A percentile compares a stretch with the other conserved stretches of the same genome.
These are phyloP conservation scores for Dendrostoma leiphaemia DNA, from an alignment of 2,329 filamentous ascomycete genomes.

Conservation along the genomic window DNA sequence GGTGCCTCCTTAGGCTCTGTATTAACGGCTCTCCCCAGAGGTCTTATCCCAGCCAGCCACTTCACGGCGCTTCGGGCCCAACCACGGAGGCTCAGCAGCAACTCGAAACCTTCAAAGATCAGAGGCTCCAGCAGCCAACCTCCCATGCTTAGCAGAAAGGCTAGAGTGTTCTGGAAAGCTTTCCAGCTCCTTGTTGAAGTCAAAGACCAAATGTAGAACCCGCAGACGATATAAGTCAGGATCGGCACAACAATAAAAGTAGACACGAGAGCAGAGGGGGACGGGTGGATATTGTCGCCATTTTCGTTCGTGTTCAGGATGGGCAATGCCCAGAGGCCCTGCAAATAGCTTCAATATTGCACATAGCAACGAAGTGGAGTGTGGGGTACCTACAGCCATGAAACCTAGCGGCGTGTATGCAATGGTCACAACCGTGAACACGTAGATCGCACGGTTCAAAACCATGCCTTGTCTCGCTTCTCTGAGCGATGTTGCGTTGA, in stretches of 20 bases:
- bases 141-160: no score
- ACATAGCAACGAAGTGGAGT: not conserved
- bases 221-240: conserved; percentile 96
- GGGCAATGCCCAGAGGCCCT: conserved; percentile 54
- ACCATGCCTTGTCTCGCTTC: conserved; percentile 26
- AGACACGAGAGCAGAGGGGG: conserved; percentile 86
- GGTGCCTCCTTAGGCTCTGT: no score
- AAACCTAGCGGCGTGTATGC: not conserved
- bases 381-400: not conserved
- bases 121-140: no score
- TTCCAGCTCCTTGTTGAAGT: no score
- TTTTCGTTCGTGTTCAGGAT: conserved; percentile 91
- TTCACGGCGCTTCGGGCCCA: no score
- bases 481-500: not conserved
- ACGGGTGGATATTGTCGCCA: conserved; percentile 94
- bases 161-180: no score
- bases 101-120: no score
- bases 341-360: not conserved
- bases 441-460: conserved; percentile 25
- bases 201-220: no score
- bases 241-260: conserved; percentile 65
- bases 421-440: conserved; percentile 19
- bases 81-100: no score
- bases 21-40: no score
- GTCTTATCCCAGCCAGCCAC: no score